These are phyloP conservation scores for Mycosphaerella sp. DNA, from an alignment of 2,329 filamentous ascomycete genomes.

Conservation along the genomic window DNA sequence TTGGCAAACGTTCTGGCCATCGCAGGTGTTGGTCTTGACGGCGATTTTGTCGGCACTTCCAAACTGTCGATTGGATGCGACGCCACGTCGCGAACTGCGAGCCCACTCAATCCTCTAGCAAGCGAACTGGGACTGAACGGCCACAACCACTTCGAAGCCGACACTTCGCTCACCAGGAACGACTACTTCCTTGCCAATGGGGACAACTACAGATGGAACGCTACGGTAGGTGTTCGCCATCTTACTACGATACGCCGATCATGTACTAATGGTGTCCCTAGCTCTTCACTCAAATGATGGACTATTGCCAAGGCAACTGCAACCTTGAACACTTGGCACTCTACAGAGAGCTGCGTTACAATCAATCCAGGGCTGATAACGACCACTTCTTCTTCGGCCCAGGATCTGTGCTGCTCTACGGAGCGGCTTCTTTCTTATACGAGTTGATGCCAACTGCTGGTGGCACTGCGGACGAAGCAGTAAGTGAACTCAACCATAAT, in stretches of 20 bases:
- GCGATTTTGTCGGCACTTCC: constrained; percentile 25
- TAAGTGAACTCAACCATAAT: constrained; percentile 11
- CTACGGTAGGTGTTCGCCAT: constrained; percentile 16
- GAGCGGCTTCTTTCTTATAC: constrained; percentile 40
- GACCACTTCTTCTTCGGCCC: constrained; percentile 41
- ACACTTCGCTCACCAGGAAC: constrained; percentile 37
- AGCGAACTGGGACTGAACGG: constrained; percentile 37
- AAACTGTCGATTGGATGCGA: constrained; percentile 41
- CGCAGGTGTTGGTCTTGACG: constrained; percentile 18
- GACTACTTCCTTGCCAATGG: constrained; percentile 35
- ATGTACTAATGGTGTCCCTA: not conserved
- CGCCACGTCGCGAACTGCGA: constrained; percentile 37
- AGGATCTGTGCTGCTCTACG: constrained; percentile 35
- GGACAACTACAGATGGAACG: constrained; percentile 36
- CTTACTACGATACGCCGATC: no score
- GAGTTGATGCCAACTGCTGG: constrained; percentile 35
- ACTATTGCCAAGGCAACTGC: constrained; percentile 34
- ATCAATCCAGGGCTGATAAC: constrained; percentile 36
- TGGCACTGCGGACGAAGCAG: constrained; percentile 31
- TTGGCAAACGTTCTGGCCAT: constrained; percentile 35
- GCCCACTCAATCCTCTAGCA: constrained; percentile 28
- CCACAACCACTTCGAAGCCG: constrained; percentile 40
- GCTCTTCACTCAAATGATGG: constrained; percentile 35
- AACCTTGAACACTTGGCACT: constrained; percentile 28
- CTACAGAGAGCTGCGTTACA: constrained; percentile 37